Evolutionary conservation across 2,329 filamentous ascomycete species (phyloP).

Genomic region (Clonostachys rhizophaga): DNA sequence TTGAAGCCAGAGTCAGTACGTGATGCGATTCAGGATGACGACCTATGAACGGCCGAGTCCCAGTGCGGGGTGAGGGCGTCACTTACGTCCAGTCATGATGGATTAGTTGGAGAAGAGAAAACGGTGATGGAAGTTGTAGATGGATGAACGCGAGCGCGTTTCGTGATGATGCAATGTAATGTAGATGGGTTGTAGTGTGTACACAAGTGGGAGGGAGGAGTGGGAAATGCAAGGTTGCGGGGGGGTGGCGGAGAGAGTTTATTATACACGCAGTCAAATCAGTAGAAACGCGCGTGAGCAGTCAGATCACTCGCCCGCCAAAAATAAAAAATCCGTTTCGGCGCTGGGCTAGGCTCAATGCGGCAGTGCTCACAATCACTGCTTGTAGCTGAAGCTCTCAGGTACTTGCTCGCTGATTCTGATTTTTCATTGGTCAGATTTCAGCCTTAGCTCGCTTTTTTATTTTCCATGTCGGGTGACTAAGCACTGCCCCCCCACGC

Average conservation of each 20-base stretch:
- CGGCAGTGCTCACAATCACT: not conserved
- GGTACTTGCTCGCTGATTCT: not conserved
- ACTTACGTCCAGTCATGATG: slow-evolving; percentile 72
- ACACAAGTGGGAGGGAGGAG: slow-evolving; percentile 5
- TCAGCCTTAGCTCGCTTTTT: too few relatives aligned
- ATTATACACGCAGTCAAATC: slow-evolving; percentile 22
- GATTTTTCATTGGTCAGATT: slow-evolving; percentile 10
- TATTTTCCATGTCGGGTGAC: too few relatives aligned
- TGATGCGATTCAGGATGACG: not conserved
- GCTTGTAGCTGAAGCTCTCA: not conserved
- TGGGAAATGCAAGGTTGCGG: slow-evolving; percentile 27
- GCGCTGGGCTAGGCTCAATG: slow-evolving; percentile 14
- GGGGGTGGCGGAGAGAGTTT: slow-evolving; percentile 36
- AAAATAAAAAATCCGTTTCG: slow-evolving; percentile 42
- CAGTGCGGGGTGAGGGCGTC: slow-evolving; percentile 17
- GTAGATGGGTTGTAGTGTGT: slow-evolving; percentile 13
- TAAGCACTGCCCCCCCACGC: too few relatives aligned
- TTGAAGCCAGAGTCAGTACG: slow-evolving; percentile 26
- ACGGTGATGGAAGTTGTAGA: slow-evolving; percentile 14
- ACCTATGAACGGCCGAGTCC: not conserved
- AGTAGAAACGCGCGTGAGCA: slow-evolving; percentile 44
- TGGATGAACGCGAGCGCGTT: slow-evolving; percentile 15
- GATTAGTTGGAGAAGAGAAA: slow-evolving; percentile 23
- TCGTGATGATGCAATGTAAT: slow-evolving; percentile 9
- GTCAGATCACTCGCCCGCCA: slow-evolving; percentile 8